Evolutionary conservation across 2,329 filamentous ascomycete species (phyloP).

Genomic region (Colletotrichum noveboracense): DNA sequence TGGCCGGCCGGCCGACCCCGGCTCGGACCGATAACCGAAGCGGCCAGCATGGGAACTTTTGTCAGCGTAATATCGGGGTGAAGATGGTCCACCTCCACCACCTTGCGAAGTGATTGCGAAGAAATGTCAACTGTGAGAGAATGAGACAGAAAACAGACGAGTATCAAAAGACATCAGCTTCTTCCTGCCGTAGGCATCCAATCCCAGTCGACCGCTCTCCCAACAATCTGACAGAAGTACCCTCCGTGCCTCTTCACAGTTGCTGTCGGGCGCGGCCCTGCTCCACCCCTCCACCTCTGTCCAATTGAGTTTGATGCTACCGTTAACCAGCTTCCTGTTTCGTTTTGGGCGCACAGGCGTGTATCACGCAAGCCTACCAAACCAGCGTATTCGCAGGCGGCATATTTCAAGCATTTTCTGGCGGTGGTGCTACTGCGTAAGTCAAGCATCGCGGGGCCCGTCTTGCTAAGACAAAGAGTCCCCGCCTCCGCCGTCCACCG

Average conservation of each 20-base stretch:
- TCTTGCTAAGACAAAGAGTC: background rate
- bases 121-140: background rate
- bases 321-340: conserved; percentile 18
- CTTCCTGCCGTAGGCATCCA: background rate
- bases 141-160: background rate
- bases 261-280: background rate
- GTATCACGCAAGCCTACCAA: background rate
- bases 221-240: background rate
- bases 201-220: background rate
- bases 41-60: conserved; percentile 5
- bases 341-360: conserved; percentile 6
- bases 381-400: background rate
- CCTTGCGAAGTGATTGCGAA: background rate
- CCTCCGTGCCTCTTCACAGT: background rate
- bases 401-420: background rate
- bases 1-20: background rate
- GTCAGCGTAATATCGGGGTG: conserved; percentile 14
- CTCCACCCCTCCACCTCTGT: background rate
- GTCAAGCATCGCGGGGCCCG: background rate
- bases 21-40: conserved; percentile 1
- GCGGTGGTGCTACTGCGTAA: background rate
- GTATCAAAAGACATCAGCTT: background rate
- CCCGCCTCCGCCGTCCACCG: background rate
- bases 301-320: conserved; percentile 3
- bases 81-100: background rate